Base-by-base conservation (phyloP, 441 rosid genomes). In the Gossypium davidsonii region DNA sequence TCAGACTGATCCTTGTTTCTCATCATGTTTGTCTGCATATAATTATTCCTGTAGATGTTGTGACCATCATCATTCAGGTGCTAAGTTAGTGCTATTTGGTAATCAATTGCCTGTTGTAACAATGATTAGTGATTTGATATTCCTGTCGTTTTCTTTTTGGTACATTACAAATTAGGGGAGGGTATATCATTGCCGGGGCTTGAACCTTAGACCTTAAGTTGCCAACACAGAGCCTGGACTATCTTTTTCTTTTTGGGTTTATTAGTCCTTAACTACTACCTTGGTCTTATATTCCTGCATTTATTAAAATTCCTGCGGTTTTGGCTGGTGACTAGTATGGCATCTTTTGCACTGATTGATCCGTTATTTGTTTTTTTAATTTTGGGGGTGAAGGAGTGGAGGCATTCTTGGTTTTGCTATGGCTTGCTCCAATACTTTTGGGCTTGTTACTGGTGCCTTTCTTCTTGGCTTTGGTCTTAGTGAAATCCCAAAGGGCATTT, bases 341-440 rank as follows among this genome's bases (percentile, higher is more conserved):
- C 46, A 21, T 51, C 58, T 48, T 34, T 73, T 46, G 46, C 51
- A 39, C 3, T 69, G 26, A 48, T 52, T 59, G 63, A 21, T 64
- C 26, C 31, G 46, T 39, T 39, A 9, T 39, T 61, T 74, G 17
- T 18, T 25, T 60, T 60, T 2, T 5, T 11, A 8, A 18, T 14
- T 67, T 18, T 46, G 23, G n/a, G 28, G 26, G 78, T 21, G 59
- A 79, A 86, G 94, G 81, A 78, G 42, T 1, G 85, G 82, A 53
- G 81, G 80, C 70, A 78, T 91, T 79, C 89, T 88, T 77, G 94
- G 91, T 77, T 80, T 91, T 49, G 97, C 94, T 66, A 91, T 91
- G 90, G 97, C 90, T 49, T 89, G 92, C 78, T 89, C 97, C 71
- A 91, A 89, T 80, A 89, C 97, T 62, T 89, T 91, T 89, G 97